phyloP scores from a whole-genome alignment of 2,329 filamentous ascomycete species.

The Alternaria dauci region DNA sequence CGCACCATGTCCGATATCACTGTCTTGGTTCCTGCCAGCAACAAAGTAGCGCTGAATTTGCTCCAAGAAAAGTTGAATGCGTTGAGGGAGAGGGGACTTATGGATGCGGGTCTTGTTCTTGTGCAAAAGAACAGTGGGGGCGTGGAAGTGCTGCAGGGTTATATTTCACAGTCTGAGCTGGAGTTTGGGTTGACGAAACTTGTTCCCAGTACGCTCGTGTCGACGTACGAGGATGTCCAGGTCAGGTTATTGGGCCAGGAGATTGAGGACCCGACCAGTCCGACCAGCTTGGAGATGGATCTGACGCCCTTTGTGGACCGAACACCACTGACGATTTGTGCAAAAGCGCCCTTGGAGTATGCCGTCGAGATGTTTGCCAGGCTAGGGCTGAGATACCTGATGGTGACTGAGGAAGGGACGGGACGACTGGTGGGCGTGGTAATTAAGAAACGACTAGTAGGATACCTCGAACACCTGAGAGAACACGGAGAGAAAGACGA shows the following conservation, averaged over 20 bases:
- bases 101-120: conserved; percentile 66
- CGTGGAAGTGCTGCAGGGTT: conserved; percentile 60
- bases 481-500: conserved; percentile 5
- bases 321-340: conserved; percentile 61
- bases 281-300: conserved; percentile 48
- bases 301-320: conserved; percentile 62
- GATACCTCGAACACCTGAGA: conserved; percentile 56
- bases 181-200: conserved; percentile 58
- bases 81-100: conserved; percentile 60
- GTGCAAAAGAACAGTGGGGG: conserved; percentile 49
- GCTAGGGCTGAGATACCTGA: conserved; percentile 63
- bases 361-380: conserved; percentile 68
- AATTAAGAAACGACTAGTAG: conserved; percentile 66
- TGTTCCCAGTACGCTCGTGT: conserved; percentile 21
- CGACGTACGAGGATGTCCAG: conserved; percentile 33
- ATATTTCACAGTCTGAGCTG: conserved; percentile 63
- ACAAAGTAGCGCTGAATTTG: conserved; percentile 53
- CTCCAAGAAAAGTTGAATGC: conserved; percentile 58
- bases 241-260: conserved; percentile 53
- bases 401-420: conserved; percentile 64
- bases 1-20: conserved; percentile 67
- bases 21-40: conserved; percentile 55
- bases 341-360: conserved; percentile 65
- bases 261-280: conserved; percentile 35
- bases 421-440: conserved; percentile 62